phyloP scores from a whole-genome alignment of 495 filamentous ascomycete species.

The Xylaria grammica region DNA sequence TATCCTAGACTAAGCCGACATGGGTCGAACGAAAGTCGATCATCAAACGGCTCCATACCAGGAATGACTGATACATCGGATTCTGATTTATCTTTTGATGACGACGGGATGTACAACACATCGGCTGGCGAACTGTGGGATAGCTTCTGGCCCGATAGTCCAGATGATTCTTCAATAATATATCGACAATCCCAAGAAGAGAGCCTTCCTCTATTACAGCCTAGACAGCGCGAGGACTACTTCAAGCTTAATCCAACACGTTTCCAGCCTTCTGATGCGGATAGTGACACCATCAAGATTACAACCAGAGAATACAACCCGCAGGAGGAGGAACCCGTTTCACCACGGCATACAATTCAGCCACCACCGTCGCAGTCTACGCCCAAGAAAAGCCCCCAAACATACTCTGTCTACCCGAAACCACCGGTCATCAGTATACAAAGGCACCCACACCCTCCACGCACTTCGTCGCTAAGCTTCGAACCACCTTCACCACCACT shows the following conservation, averaged over 20 bases:
- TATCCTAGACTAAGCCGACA: constrained; percentile 34
- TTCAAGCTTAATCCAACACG: constrained; percentile 17
- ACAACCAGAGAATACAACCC: not conserved
- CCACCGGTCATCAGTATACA: constrained; percentile 11
- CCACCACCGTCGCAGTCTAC: constrained; percentile 19
- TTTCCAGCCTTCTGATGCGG: constrained; percentile 4
- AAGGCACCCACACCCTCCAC: constrained; percentile 31
- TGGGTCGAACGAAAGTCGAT: constrained; percentile 33
- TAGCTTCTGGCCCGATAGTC: constrained; percentile 34
- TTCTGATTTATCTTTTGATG: constrained; percentile 37
- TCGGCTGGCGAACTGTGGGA: constrained; percentile 37
- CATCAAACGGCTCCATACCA: constrained; percentile 35
- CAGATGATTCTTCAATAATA: not conserved
- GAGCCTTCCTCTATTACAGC: constrained; percentile 27
- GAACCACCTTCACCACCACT: constrained; percentile 27
- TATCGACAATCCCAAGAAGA: constrained; percentile 22
- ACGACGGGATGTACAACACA: constrained; percentile 33
- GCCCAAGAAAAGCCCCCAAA: constrained; percentile 19
- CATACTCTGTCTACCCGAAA: constrained; percentile 36
- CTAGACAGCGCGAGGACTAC: constrained; percentile 21
- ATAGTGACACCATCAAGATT: constrained; percentile 23
- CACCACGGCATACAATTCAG: constrained; percentile 7
- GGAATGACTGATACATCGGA: constrained; percentile 41
- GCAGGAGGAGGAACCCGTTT: constrained; percentile 8
- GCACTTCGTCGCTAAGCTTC: constrained; percentile 32